Percentiles rank a stretch among this genome's conserved stretches.
Evolutionary conservation across 2,329 filamentous ascomycete genomes (phyloP).

Genomic region (Lasiodiplodia theobromae): DNA sequence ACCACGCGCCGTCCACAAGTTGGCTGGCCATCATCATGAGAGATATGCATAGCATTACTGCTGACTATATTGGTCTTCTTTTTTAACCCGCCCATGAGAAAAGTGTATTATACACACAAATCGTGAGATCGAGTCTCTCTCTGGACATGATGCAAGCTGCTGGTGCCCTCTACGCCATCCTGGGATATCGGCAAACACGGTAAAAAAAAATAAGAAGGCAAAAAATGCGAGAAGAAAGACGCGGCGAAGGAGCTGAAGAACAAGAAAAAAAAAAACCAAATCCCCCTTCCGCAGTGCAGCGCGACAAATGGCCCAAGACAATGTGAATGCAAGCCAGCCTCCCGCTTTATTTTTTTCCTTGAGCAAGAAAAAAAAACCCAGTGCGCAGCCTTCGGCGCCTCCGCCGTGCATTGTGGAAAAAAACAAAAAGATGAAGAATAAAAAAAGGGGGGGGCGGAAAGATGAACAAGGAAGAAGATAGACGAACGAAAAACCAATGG

Average conservation of each 20-base stretch:
- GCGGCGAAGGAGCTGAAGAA: neutral
- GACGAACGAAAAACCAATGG: neutral
- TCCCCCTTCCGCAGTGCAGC: slow-evolving; percentile 22
- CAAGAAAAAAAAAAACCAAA: neutral
- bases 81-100: slow-evolving; percentile 27
- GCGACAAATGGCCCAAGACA: slow-evolving; percentile 26
- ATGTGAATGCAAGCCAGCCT: slow-evolving; percentile 29
- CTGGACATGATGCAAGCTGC: slow-evolving; percentile 27
- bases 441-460: neutral
- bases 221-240: slow-evolving; percentile 16
- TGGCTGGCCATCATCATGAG: slow-evolving; percentile 7
- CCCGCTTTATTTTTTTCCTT: slow-evolving; percentile 14
- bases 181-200: slow-evolving; percentile 27
- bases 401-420: slow-evolving; percentile 17
- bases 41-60: slow-evolving; percentile 27
- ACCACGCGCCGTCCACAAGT: neutral
- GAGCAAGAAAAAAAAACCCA: slow-evolving; percentile 25
- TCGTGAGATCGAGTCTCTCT: slow-evolving; percentile 25
- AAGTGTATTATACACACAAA: slow-evolving; percentile 21
- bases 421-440: slow-evolving; percentile 4
- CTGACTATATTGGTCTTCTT: slow-evolving; percentile 27
- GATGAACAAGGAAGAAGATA: neutral
- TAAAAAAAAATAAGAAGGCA: neutral
- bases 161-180: slow-evolving; percentile 27
- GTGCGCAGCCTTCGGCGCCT: slow-evolving; percentile 24